Percentiles rank a stretch among this genome's conserved stretches.
Conservation (phyloP, 2,329 filamentous ascomycete genomes). For the Penicillium sp. region DNA sequence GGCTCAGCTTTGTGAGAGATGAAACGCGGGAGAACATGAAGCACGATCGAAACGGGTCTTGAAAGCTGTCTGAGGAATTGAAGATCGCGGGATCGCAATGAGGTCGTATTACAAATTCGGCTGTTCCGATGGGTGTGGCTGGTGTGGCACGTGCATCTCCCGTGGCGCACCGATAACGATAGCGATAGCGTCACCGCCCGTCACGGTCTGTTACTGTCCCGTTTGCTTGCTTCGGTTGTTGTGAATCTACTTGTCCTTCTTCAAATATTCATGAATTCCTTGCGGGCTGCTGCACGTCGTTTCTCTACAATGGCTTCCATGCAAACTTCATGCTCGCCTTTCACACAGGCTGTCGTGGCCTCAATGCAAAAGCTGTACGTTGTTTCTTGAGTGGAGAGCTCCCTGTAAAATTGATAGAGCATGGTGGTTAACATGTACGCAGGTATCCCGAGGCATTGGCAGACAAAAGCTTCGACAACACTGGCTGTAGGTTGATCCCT, state of each 20-base stretch:
- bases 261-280: constrained; percentile 32
- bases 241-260: constrained; percentile 8
- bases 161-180: constrained; percentile 19
- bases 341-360: constrained; percentile 71
- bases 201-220: neutral
- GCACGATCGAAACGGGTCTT: constrained; percentile 19
- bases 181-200: constrained; percentile 11
- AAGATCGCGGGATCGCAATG: neutral
- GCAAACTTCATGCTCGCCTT: constrained; percentile 58
- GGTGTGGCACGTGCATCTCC: constrained; percentile 30
- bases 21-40: constrained; percentile 49
- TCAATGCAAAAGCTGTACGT: constrained; percentile 81
- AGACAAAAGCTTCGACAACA: constrained; percentile 93
- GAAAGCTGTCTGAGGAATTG: neutral
- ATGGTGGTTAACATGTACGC: constrained; percentile 20
- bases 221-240: constrained; percentile 9
- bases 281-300: constrained; percentile 28
- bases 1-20: constrained; percentile 41
- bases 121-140: constrained; percentile 29
- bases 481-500: constrained; percentile 65
- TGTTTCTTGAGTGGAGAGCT: constrained; percentile 18
- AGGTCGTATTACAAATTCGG: constrained; percentile 34
- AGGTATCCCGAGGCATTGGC: constrained; percentile 90
- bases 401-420: constrained; percentile 15
- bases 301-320: constrained; percentile 44